A percentile compares a stretch with the other conserved stretches of the same genome.
Evolutionary conservation across 805 yeast species (phyloP).

Genomic region (Metschnikowia colocasiae): DNA sequence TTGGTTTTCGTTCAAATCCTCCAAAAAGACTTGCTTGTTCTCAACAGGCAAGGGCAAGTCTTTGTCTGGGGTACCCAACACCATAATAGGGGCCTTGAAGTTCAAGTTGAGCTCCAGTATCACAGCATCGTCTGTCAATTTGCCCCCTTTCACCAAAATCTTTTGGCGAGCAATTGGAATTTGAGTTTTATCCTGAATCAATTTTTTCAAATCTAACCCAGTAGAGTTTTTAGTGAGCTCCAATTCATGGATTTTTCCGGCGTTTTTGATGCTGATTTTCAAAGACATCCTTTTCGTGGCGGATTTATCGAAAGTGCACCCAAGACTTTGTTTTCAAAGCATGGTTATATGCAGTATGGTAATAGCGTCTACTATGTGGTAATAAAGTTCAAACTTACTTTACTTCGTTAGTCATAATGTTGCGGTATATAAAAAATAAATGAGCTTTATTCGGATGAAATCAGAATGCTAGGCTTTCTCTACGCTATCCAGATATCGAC

Average conservation of each 20-base stretch:
- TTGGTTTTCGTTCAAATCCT: slow-evolving; percentile 56
- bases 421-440: background rate
- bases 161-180: slow-evolving; percentile 91
- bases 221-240: slow-evolving; percentile 48
- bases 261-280: slow-evolving; percentile 33
- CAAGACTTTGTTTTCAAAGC: background rate
- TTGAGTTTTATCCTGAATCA: slow-evolving; percentile 67
- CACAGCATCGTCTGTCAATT: slow-evolving; percentile 66
- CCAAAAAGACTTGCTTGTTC: slow-evolving; percentile 56
- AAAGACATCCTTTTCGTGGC: slow-evolving; percentile 11
- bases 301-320: background rate
- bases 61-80: slow-evolving; percentile 84
- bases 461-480: too few species aligned
- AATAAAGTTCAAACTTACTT: background rate
- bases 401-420: background rate
- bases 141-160: slow-evolving; percentile 85
- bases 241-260: slow-evolving; percentile 40
- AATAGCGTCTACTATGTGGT: background rate
- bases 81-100: slow-evolving; percentile 70
- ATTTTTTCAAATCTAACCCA: slow-evolving; percentile 62
- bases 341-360: background rate
- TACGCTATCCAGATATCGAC: slow-evolving; percentile 5
- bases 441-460: background rate
- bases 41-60: slow-evolving; percentile 52
- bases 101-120: slow-evolving; percentile 54